Conservation (phyloP, 2,329 filamentous ascomycete species). For the Dactylellina parvicollis region DNA sequence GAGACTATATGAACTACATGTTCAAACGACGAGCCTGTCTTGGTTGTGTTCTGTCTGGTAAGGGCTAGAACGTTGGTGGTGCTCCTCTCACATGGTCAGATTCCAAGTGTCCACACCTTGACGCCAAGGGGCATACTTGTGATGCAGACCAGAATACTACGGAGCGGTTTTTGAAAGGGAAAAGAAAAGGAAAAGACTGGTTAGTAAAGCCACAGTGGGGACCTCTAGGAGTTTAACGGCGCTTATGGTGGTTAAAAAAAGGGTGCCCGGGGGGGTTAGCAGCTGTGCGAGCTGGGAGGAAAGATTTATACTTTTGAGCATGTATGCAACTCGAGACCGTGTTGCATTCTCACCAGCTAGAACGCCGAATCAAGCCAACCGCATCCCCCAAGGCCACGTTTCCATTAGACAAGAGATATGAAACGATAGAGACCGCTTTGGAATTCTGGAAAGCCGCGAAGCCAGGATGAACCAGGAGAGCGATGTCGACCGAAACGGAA, state of each 20-base stretch:
- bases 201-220: constrained; percentile 22
- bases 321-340: constrained; percentile 42
- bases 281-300: not conserved
- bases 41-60: not conserved
- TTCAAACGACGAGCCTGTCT: not conserved
- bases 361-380: constrained; percentile 10
- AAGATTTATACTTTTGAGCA: not conserved
- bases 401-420: not conserved
- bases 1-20: too few species aligned
- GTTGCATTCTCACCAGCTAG: constrained; percentile 46
- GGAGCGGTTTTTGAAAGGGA: not conserved
- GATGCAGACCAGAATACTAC: constrained; percentile 1
- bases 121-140: constrained; percentile 5
- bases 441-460: not conserved
- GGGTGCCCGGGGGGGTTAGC: not conserved
- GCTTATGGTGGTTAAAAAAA: constrained; percentile 9
- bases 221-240: constrained; percentile 3
- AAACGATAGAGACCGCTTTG: constrained; percentile 9
- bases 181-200: not conserved
- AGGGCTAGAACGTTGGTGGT: not conserved
- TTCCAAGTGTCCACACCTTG: not conserved
- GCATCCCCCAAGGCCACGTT: constrained; percentile 3
- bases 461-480: constrained; percentile 5
- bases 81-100: constrained; percentile 11
- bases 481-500: not conserved